Conservation (phyloP, 805 yeast species). For the Zygosaccharomyces pseudorouxii region DNA sequence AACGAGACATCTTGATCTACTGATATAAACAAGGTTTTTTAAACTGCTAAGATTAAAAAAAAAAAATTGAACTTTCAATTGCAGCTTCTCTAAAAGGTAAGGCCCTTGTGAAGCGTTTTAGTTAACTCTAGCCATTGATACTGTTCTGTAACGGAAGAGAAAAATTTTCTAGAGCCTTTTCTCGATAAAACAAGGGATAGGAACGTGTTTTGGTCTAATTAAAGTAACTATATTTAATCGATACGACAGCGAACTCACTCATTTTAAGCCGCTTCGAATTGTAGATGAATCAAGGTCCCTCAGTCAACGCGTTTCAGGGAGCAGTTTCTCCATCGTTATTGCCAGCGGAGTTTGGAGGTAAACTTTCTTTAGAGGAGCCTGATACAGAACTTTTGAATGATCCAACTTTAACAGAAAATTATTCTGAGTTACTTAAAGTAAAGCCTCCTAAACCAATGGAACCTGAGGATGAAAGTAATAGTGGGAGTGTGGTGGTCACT, state of each 20-base stretch:
- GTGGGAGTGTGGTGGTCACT: slow-evolving; percentile 5
- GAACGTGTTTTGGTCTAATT: neutral
- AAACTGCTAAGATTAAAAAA: neutral
- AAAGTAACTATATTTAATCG: neutral
- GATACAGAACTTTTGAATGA: slow-evolving; percentile 25
- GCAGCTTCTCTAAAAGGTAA: neutral
- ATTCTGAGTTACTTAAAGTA: slow-evolving; percentile 23
- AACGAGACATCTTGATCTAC: neutral
- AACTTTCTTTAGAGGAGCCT: slow-evolving; percentile 7
- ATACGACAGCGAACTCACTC: neutral
- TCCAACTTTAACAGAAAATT: slow-evolving; percentile 31
- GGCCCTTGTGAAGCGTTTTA: neutral
- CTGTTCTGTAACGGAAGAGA: neutral
- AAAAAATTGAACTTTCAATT: neutral
- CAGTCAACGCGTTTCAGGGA: slow-evolving; percentile 7
- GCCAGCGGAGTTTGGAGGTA: slow-evolving; percentile 10
- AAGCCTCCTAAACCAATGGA: slow-evolving; percentile 9
- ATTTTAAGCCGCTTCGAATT: neutral
- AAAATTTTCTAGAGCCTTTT: neutral
- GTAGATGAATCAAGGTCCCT: slow-evolving; percentile 5
- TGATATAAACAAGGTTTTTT: neutral
- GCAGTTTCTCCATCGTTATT: slow-evolving; percentile 6
- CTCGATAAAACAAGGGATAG: neutral
- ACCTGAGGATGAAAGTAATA: slow-evolving; percentile 10
- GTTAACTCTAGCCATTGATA: neutral